Percentiles rank a stretch among this genome's conserved stretches.
Conservation (phyloP, 2,329 filamentous ascomycete species). For the Pseudofabraea citricarpa region DNA sequence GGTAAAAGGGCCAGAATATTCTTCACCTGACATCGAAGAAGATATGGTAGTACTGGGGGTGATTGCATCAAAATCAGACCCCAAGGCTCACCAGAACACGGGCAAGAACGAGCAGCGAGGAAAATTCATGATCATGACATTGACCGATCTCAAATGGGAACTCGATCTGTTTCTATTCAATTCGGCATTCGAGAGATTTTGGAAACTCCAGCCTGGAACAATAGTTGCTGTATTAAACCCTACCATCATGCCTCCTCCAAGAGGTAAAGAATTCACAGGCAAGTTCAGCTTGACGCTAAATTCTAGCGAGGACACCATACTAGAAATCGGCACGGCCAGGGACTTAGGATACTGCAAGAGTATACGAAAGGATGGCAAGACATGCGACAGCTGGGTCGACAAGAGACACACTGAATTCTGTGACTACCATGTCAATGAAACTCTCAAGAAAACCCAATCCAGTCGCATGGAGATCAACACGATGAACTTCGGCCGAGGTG, state of each 20-base stretch:
- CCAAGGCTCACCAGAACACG: conserved; percentile 51
- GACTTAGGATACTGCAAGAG: conserved; percentile 88
- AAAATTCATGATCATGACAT: conserved; percentile 88
- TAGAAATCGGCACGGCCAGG: conserved; percentile 80
- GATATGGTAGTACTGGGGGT: conserved; percentile 89
- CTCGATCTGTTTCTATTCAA: conserved; percentile 90
- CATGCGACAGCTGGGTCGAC: conserved; percentile 83
- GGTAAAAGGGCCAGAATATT: conserved; percentile 79
- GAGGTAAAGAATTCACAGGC: conserved; percentile 69
- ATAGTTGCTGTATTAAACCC: conserved; percentile 91
- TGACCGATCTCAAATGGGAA: conserved; percentile 87
- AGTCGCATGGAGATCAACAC: conserved; percentile 76
- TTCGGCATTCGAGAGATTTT: conserved; percentile 85
- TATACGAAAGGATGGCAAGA: conserved; percentile 75
- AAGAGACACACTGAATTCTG: conserved; percentile 83
- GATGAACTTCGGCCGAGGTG: conserved; percentile 44
- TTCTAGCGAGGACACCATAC: conserved; percentile 79
- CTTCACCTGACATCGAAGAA: conserved; percentile 74
- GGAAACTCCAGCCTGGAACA: conserved; percentile 89
- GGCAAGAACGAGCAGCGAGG: conserved; percentile 48
- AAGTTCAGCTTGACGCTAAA: conserved; percentile 82
- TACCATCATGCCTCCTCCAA: conserved; percentile 80
- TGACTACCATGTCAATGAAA: conserved; percentile 84
- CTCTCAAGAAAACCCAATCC: conserved; percentile 64
- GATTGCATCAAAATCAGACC: conserved; percentile 82